A percentile compares a stretch with the other conserved stretches of the same genome.
Evolutionary conservation across 2,329 filamentous ascomycete genomes (phyloP).

Genomic region (Ceratocystis lukuohia): DNA sequence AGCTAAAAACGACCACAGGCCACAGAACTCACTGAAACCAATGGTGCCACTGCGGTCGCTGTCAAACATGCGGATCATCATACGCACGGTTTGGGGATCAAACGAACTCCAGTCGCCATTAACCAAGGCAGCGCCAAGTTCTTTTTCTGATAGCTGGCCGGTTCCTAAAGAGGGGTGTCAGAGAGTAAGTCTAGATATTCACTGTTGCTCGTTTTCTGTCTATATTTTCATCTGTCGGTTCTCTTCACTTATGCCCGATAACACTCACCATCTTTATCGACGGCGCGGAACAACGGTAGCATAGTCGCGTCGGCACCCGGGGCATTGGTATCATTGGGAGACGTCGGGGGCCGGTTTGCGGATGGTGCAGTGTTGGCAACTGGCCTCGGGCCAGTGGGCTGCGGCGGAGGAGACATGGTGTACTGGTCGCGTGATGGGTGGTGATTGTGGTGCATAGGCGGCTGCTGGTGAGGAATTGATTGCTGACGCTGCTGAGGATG

Average conservation of each 20-base stretch:
- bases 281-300: constrained; percentile 74
- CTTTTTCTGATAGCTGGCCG: constrained; percentile 71
- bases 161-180: constrained; percentile 35
- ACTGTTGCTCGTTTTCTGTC: background rate
- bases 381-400: constrained; percentile 31
- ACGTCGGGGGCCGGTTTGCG: constrained; percentile 50
- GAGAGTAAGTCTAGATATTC: background rate
- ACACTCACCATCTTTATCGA: constrained; percentile 64
- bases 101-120: constrained; percentile 95
- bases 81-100: constrained; percentile 82
- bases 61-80: constrained; percentile 99
- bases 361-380: constrained; percentile 38
- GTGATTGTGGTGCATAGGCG: constrained; percentile 18
- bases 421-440: constrained; percentile 24
- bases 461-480: constrained; percentile 24
- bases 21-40: constrained; percentile 91
- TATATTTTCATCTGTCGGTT: background rate
- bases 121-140: constrained; percentile 79
- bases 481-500: constrained; percentile 25
- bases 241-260: background rate
- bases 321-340: constrained; percentile 38
- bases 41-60: constrained; percentile 78
- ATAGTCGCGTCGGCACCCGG: constrained; percentile 55
- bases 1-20: constrained; percentile 87
- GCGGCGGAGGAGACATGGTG: constrained; percentile 40